Base-by-base conservation (phyloP, 2,329 filamentous ascomycete genomes). In the Ophiostoma ulmi region DNA sequence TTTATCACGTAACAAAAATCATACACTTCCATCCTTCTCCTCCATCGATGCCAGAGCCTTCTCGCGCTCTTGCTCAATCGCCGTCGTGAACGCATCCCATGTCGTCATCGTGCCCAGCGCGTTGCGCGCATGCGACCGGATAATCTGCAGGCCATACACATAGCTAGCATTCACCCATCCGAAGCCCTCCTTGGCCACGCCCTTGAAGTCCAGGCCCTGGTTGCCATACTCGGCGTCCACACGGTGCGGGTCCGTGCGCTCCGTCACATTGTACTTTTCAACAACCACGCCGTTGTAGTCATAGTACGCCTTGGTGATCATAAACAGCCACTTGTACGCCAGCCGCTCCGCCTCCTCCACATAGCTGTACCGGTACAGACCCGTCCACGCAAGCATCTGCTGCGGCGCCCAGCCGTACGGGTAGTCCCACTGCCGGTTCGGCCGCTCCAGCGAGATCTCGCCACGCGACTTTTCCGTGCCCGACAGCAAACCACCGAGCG, bases 131-230 rank as follows among this genome's bases (percentile, higher is more conserved):
- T 97, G 93, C 41, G 92, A 91, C 76, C 91, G 94, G 72, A 97
- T 85, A 75, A 97, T 91, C 75, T 94, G 90, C 72, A 98, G 84
- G 58, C 94, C 95, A 77, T 96, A 96, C 71, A 98, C 91, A 79
- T 97, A 99, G 78, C 94, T 97, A 76, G 95, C 94, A 78, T 99
- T 99, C 77, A 98, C 95, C 95, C 95, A 99, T 69, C 94, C 95
- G 78, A 99, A 99, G 93, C 94, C 94, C 88, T 98, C 94, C 76
- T 92, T 93, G 70, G 94, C 92, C 75, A 97, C 94, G 55, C 94
- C 94, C 82, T 96, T 97, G 82, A 98, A 97, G 78, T 97, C 92
- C 68, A 91, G 84, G 1, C 95, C 95, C 80, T 99, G 95, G 80
- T 99, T 99, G 7, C 95, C 95, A 78, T 99, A 99, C 81, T 99